Evolutionary conservation across 306 rosid species (phyloP).

Genomic region (Herpetospermum pedunculosum): DNA sequence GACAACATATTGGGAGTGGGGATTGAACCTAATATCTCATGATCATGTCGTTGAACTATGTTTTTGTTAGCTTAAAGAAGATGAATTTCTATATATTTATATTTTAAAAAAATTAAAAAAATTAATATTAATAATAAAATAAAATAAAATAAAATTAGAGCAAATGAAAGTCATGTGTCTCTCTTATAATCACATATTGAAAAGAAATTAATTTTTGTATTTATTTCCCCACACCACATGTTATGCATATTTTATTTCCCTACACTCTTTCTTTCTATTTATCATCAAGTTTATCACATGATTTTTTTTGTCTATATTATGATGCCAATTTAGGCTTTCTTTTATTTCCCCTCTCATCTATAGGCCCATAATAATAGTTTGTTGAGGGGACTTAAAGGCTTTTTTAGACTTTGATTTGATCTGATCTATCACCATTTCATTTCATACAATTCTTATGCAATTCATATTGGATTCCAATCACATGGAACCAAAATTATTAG

Average conservation of each 20-base stretch:
- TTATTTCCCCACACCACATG: slow-evolving; percentile 5
- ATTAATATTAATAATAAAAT: no score
- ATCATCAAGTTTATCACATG: slow-evolving; percentile 9
- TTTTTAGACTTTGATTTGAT: slow-evolving; percentile 1
- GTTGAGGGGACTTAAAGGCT: neutral
- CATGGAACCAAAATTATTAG: neutral
- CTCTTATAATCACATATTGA: neutral
- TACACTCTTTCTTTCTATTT: slow-evolving; percentile 4
- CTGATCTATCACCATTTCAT: neutral
- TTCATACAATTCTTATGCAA: neutral
- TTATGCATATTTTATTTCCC: neutral
- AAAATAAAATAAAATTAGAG: no score
- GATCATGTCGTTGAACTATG: no score
- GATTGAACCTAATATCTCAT: no score
- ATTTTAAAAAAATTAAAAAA: no score
- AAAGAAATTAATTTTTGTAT: neutral
- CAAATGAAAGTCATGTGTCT: neutral
- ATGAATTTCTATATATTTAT: no score
- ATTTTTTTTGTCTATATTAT: neutral
- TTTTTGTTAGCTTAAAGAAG: no score
- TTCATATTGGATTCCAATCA: neutral
- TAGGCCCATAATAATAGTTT: neutral
- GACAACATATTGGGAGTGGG: no score
- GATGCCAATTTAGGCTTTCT: neutral
- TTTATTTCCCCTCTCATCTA: neutral